phyloP scores from a whole-genome alignment of 495 filamentous ascomycete species.

The Xylaria venustula region DNA sequence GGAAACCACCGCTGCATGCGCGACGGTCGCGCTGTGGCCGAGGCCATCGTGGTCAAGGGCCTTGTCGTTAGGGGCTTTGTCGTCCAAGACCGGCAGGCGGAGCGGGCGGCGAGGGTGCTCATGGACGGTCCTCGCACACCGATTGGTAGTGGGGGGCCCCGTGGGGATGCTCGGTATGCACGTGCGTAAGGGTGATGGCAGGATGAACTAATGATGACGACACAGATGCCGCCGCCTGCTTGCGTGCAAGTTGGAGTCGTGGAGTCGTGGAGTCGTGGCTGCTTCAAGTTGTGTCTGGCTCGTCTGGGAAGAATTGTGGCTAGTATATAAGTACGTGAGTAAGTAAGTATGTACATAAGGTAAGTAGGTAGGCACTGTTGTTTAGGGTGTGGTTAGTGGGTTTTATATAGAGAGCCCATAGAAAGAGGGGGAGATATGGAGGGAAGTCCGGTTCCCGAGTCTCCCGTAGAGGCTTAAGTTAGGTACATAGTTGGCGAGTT shows the following conservation, averaged over 20 bases:
- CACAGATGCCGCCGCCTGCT: not conserved
- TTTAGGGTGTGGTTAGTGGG: too few species aligned
- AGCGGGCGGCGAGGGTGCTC: not conserved
- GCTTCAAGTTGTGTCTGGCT: not conserved
- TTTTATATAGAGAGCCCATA: too few species aligned
- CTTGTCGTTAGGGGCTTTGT: conserved; percentile 9
- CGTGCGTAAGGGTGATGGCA: not conserved
- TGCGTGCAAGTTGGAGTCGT: not conserved
- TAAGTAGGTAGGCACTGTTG: not conserved
- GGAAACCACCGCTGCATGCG: conserved; percentile 33
- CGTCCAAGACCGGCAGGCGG: not conserved
- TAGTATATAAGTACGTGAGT: too few species aligned
- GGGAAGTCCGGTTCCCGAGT: too few species aligned
- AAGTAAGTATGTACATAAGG: not conserved
- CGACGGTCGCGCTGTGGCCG: not conserved
- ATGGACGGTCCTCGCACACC: not conserved
- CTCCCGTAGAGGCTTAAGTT: too few species aligned
- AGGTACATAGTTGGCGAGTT: too few species aligned
- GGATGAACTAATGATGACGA: not conserved
- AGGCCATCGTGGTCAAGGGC: conserved; percentile 19
- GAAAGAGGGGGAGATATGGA: too few species aligned
- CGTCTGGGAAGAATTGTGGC: too few species aligned
- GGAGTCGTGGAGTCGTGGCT: not conserved
- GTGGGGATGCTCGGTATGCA: not conserved
- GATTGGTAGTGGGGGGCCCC: not conserved